Base-by-base conservation (phyloP, 148 eudicot species). In the Vaccinium macrocarpon region DNA sequence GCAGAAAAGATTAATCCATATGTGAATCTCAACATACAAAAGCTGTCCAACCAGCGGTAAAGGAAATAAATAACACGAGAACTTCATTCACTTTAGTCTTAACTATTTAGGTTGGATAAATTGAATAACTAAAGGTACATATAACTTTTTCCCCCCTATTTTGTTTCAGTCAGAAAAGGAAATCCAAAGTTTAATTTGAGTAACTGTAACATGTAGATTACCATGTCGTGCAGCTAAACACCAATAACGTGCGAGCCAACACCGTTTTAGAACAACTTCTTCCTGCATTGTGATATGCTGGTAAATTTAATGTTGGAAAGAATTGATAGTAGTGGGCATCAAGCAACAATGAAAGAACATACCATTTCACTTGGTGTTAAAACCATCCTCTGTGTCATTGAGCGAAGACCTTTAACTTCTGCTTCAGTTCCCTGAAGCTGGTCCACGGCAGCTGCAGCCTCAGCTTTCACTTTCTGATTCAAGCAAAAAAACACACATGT, bases 231-330 rank as follows among this genome's bases (percentile, higher is more conserved):
- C 91, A 89, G 99, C 99, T 85, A 97, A 90, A 55, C 94, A 92
- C 99, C 99, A 97, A 64, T 95, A 97, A 74, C 98, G 98, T 89
- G 99, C 94, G 89, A 97, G 99, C 99, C 99, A 97, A 81, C 99
- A 97, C 89, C 99, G 94, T 90, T 97, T 97, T 21, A 97, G 88
- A 85, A 97, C 98, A 50, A 97, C 99, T 88, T 97, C 99, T 88
- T 95, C 99, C 99, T 97, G 81, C 78, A 68, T 64, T 56, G 46
- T 61, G 53, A 62, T 78, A 49, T 59, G 64, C 9, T 13, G 18
- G 73, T 68, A 68, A 68, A 27, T 68, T 68, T 27, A 68, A 29
- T 68, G n/a, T 62, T 68, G 71, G 71, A 2, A 46, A 74, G 46
- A 42, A 8, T 8, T 75, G 53, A 75, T 75, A 75, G 15, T 19